These are phyloP conservation scores for Colletotrichum nymphaeae DNA, from an alignment of 2,329 filamentous ascomycete species.

Conservation along the genomic window DNA sequence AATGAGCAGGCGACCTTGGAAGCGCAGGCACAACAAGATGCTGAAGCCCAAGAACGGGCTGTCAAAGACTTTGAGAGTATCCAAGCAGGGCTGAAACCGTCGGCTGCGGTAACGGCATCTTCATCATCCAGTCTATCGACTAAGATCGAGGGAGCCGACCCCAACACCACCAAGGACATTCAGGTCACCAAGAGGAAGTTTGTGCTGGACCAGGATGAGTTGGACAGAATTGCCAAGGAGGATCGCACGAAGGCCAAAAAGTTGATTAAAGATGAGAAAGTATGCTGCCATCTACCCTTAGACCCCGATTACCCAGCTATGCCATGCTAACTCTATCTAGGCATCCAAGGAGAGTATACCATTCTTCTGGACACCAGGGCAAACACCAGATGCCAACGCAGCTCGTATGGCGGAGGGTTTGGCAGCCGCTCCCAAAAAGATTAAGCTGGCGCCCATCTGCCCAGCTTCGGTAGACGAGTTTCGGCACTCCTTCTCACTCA, in stretches of 20 bases:
- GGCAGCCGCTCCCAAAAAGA: conserved; percentile 57
- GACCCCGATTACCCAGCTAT: not conserved
- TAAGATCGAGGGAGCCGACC: not conserved
- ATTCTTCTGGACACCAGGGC: conserved; percentile 92
- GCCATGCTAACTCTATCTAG: conserved; percentile 28
- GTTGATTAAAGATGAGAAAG: conserved; percentile 79
- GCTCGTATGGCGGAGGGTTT: conserved; percentile 30
- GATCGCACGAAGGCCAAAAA: conserved; percentile 78
- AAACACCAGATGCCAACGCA: conserved; percentile 70
- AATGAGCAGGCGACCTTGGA: conserved; percentile 72
- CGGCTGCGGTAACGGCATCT: not conserved
- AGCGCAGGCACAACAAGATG: conserved; percentile 69
- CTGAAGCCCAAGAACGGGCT: conserved; percentile 76
- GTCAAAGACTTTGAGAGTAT: conserved; percentile 86
- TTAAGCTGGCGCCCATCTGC: conserved; percentile 78
- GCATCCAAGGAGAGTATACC: conserved; percentile 62
- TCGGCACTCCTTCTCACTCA: conserved; percentile 81
- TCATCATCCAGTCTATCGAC: not conserved
- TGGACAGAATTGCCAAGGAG: conserved; percentile 75
- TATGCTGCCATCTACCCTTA: conserved; percentile 42
- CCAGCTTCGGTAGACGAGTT: conserved; percentile 76
- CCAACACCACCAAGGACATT: conserved; percentile 13
- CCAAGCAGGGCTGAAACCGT: conserved; percentile 74
- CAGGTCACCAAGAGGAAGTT: conserved; percentile 77
- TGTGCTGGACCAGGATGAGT: conserved; percentile 81